A percentile compares a stretch with the other conserved stretches of the same genome.
These are phyloP conservation scores for Rutstroemia sp. DNA, from an alignment of 2,329 filamentous ascomycete species.

Conservation along the genomic window DNA sequence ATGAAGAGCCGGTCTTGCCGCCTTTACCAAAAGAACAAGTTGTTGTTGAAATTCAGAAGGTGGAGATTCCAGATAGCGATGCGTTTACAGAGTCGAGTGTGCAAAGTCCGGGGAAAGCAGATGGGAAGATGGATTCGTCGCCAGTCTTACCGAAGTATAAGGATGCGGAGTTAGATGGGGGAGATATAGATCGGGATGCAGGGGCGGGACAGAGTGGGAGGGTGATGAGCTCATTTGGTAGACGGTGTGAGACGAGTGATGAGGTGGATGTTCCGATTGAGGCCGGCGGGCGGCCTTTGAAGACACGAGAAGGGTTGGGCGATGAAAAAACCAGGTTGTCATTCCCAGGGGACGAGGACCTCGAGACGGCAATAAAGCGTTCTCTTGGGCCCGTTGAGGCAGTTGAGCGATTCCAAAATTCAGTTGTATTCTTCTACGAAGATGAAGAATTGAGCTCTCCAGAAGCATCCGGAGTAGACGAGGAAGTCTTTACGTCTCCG, in stretches of 20 bases:
- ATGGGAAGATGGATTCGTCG: background rate
- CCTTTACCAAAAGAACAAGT: background rate
- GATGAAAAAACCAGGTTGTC: too few relatives aligned
- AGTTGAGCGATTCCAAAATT: background rate
- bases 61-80: constrained; percentile 11
- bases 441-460: background rate
- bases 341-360: background rate
- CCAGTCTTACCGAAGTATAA: background rate
- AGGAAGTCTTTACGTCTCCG: background rate
- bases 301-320: too few relatives aligned
- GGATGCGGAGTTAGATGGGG: background rate
- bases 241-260: constrained; percentile 4
- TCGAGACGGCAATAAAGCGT: background rate
- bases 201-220: background rate
- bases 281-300: too few relatives aligned
- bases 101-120: background rate
- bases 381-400: background rate
- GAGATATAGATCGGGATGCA: background rate
- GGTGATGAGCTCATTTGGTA: constrained; percentile 1
- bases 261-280: background rate
- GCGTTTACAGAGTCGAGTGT: constrained; percentile 3
- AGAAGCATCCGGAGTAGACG: background rate
- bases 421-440: background rate
- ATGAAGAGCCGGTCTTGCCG: background rate
- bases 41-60: background rate